phyloP scores from a whole-genome alignment of 1,284 basidiomycete species.

The Cutaneotrichosporon arboriforme region DNA sequence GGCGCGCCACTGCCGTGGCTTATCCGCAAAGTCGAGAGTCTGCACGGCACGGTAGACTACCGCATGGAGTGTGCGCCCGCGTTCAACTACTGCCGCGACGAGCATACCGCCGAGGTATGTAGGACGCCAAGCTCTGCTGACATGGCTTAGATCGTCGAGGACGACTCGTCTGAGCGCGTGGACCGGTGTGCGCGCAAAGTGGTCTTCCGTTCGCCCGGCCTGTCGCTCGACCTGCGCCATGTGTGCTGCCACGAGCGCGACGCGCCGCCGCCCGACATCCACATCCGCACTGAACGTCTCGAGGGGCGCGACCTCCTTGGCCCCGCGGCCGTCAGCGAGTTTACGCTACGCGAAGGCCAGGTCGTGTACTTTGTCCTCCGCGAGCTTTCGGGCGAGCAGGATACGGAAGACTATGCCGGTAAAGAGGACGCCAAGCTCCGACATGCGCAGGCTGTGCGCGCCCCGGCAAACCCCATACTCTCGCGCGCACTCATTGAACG shows the following conservation, averaged over 20 bases:
- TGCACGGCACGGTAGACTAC: constrained; percentile 70
- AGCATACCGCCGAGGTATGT: constrained; percentile 59
- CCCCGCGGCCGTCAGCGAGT: constrained; percentile 33
- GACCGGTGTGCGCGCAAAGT: constrained; percentile 57
- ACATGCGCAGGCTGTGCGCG: constrained; percentile 52
- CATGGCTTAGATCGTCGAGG: constrained; percentile 40
- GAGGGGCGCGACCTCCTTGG: constrained; percentile 37
- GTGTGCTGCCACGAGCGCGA: constrained; percentile 46
- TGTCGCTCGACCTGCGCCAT: constrained; percentile 70
- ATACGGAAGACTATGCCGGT: constrained; percentile 2
- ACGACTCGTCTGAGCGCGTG: constrained; percentile 50
- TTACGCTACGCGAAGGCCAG: constrained; percentile 73
- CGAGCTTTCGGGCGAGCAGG: constrained; percentile 45
- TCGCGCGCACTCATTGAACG: constrained; percentile 46
- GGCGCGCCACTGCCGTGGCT: constrained; percentile 66
- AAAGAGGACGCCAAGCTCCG: constrained; percentile 41
- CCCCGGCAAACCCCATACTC: constrained; percentile 58
- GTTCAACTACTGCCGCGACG: constrained; percentile 79
- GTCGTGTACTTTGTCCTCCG: constrained; percentile 76
- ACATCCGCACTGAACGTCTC: constrained; percentile 51
- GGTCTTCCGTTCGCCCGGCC: constrained; percentile 59
- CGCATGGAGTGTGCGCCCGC: constrained; percentile 83
- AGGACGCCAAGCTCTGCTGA: too few species aligned
- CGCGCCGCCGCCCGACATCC: constrained; percentile 53
- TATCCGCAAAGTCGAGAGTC: constrained; percentile 75